phyloP scores from a whole-genome alignment of 169 alveolate species.

The Plasmodium inui region DNA sequence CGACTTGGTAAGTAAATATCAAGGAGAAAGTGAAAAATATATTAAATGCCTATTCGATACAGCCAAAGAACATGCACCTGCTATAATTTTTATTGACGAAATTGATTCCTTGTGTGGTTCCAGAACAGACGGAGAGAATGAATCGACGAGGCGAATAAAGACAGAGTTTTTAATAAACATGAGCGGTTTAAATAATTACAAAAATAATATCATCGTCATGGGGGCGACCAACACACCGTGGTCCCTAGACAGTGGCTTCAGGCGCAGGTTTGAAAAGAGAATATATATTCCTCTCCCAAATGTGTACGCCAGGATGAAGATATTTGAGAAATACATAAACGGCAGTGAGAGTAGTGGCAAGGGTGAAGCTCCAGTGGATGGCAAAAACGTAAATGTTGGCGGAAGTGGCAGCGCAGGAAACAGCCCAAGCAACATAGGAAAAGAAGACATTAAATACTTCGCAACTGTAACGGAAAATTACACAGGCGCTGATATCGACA shows the following conservation, averaged over 20 bases:
- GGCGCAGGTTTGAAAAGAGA: conserved; percentile 98
- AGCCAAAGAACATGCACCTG: conserved; percentile 96
- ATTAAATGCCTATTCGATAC: conserved; percentile 94
- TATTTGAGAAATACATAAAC: conserved; percentile 86
- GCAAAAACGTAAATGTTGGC: conserved; percentile 79
- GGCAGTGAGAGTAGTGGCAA: conserved; percentile 76
- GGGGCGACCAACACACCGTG: conserved; percentile 94
- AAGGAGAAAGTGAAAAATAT: conserved; percentile 99
- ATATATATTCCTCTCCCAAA: conserved; percentile 99
- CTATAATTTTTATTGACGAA: conserved; percentile 99
- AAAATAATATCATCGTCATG: conserved; percentile 78
- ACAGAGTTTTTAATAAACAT: conserved; percentile 99
- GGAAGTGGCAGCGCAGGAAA: conserved; percentile 80
- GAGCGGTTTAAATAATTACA: conserved; percentile 91
- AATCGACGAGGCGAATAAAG: conserved; percentile 97
- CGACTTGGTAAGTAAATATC: conserved; percentile 98
- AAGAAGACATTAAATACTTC: conserved; percentile 85
- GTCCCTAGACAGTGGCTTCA: conserved; percentile 98
- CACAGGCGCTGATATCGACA: conserved; percentile 82
- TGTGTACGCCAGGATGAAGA: conserved; percentile 89
- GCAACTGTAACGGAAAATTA: conserved; percentile 83
- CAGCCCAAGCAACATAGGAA: conserved; percentile 79
- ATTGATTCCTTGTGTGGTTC: conserved; percentile 97
- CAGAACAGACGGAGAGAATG: conserved; percentile 96
- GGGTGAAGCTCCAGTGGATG: conserved; percentile 86